Evolutionary conservation across 164 flowering plant species (phyloP).

Genomic region (Sextonia rubra): DNA sequence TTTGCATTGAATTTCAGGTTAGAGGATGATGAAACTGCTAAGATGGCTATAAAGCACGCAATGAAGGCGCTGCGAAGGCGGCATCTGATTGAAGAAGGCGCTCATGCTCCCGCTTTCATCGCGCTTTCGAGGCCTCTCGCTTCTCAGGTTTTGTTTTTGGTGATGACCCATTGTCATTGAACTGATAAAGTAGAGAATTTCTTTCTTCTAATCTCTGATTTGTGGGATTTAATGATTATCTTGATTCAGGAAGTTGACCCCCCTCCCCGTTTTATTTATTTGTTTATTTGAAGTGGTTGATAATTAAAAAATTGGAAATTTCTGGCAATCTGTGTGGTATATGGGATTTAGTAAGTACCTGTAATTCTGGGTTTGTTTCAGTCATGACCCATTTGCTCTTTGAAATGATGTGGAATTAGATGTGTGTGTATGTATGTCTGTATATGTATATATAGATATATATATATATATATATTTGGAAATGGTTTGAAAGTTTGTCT

Average conservation of each 20-base stretch:
- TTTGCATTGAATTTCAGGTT: constrained; percentile 34
- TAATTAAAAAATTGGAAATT: too few relatives aligned
- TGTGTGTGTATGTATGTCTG: too few relatives aligned
- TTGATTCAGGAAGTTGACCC: neutral
- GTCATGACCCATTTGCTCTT: too few relatives aligned
- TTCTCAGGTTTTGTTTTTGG: constrained; percentile 44
- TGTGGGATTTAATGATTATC: neutral
- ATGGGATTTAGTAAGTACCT: too few relatives aligned
- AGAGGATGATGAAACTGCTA: constrained; percentile 46
- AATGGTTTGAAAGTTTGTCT: too few relatives aligned
- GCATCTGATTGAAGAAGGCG: constrained; percentile 84
- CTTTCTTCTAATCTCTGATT: neutral
- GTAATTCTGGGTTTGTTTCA: too few relatives aligned
- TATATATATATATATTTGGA: too few relatives aligned
- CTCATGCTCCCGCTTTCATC: constrained; percentile 76
- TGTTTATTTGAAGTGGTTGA: too few relatives aligned
- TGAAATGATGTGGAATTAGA: too few relatives aligned
- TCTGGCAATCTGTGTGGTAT: too few relatives aligned
- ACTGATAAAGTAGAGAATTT: neutral
- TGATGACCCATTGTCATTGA: neutral
- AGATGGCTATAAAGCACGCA: constrained; percentile 69
- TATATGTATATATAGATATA: too few relatives aligned
- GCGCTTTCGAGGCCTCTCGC: constrained; percentile 61
- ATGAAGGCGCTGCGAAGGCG: constrained; percentile 72
- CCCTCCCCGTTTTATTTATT: too few relatives aligned